Conservation (phyloP, 352 stramenopile species). For the Aphanomyces stellatus region DNA sequence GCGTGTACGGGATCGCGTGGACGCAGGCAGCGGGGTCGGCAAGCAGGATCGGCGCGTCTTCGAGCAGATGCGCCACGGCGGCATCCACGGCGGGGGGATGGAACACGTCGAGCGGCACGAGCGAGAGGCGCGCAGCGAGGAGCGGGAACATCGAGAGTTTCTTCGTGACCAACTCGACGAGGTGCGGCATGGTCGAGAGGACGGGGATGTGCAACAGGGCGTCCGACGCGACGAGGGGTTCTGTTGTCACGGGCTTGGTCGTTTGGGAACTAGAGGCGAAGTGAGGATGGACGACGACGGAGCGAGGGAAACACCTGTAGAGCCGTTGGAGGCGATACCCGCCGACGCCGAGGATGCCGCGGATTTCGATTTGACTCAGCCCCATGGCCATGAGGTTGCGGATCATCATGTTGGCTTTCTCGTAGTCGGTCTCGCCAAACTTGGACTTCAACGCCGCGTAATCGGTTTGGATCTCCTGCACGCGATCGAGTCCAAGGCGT, state of each 20-base stretch:
- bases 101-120: background rate
- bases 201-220: background rate
- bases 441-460: conserved; percentile 9
- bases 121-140: background rate
- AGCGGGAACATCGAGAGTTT: background rate
- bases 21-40: background rate
- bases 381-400: conserved; percentile 12
- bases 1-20: background rate
- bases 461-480: conserved; percentile 4
- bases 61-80: background rate
- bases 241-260: background rate
- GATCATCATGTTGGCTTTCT: conserved; percentile 12
- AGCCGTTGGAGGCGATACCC: conserved; percentile 1
- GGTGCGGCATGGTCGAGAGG: background rate
- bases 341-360: conserved; percentile 2
- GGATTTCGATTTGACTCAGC: conserved; percentile 6
- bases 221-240: background rate
- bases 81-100: background rate
- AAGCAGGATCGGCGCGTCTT: background rate
- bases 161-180: background rate
- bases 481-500: background rate
- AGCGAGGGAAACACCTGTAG: background rate
- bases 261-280: background rate
- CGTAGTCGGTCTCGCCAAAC: conserved; percentile 8
- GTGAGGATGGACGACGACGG: background rate